phyloP scores from a whole-genome alignment of 345 rosid genomes.

The Punica granatum region DNA sequence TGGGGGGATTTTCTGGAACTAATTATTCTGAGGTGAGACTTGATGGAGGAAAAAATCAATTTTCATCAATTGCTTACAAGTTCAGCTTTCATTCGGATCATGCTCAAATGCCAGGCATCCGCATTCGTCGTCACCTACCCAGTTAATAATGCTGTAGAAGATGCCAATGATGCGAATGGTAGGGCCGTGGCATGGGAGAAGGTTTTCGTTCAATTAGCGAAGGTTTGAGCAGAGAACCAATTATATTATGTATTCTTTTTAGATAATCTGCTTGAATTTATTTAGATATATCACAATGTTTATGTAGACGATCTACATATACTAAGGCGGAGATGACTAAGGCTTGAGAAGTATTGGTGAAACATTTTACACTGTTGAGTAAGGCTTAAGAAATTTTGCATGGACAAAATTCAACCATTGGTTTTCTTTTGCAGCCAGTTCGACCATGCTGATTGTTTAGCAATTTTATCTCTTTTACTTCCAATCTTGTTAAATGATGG shows the following conservation, averaged over 20 bases:
- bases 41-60: neutral
- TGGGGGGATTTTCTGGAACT: constrained; percentile 89
- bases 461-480: neutral
- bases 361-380: neutral
- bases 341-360: neutral
- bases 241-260: neutral
- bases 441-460: neutral
- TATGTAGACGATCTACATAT: too few species aligned
- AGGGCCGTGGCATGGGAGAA: constrained; percentile 93
- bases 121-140: constrained; percentile 90
- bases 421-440: too few species aligned
- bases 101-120: constrained; percentile 66
- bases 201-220: constrained; percentile 73
- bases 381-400: neutral
- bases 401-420: neutral
- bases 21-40: constrained; percentile 76
- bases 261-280: neutral
- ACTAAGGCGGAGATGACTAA: neutral
- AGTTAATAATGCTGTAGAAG: constrained; percentile 68
- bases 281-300: neutral
- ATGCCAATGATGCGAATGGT: constrained; percentile 44
- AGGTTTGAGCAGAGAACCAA: constrained; percentile 40
- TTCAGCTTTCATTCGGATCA: neutral
- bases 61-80: constrained; percentile 10
- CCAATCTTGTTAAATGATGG: neutral